These are phyloP conservation scores for Sclerotiophoma versabilis DNA, from an alignment of 2,329 filamentous ascomycete genomes.

Conservation along the genomic window DNA sequence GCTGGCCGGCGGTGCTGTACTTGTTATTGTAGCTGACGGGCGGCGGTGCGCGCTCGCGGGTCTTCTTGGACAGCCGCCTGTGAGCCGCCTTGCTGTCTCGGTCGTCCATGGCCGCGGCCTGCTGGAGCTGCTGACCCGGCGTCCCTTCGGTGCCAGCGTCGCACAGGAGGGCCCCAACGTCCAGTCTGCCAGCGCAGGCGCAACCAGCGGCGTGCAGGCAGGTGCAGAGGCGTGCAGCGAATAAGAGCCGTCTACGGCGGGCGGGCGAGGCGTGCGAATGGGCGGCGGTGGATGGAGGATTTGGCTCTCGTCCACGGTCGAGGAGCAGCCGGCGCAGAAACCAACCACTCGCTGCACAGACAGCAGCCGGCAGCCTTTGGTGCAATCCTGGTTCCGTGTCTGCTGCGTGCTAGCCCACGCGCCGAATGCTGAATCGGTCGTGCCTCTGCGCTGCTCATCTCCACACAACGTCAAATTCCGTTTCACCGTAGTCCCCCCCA, in stretches of 20 bases:
- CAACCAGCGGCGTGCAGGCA: slow-evolving; percentile 6
- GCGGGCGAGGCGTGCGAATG: not conserved
- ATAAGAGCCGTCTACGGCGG: not conserved
- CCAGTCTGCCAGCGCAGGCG: slow-evolving; percentile 4
- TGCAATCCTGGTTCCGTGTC: slow-evolving; percentile 8
- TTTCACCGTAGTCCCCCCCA: slow-evolving; percentile 10
- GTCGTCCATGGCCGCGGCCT: slow-evolving; percentile 21
- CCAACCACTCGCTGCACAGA: slow-evolving; percentile 11
- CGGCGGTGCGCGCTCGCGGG: slow-evolving; percentile 23
- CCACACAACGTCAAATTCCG: slow-evolving; percentile 14
- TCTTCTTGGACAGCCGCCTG: slow-evolving; percentile 25
- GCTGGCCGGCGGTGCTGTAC: slow-evolving; percentile 8
- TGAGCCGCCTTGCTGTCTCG: slow-evolving; percentile 22
- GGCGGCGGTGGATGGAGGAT: not conserved
- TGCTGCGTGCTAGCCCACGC: slow-evolving; percentile 9
- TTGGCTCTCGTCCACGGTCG: slow-evolving; percentile 1
- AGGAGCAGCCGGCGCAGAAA: slow-evolving; percentile 14
- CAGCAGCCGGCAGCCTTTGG: slow-evolving; percentile 1
- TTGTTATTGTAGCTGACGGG: slow-evolving; percentile 27
- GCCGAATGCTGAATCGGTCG: slow-evolving; percentile 2
- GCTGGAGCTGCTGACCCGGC: not conserved
- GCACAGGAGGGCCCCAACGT: not conserved
- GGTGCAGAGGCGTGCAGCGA: slow-evolving; percentile 2
- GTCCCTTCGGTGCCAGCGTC: slow-evolving; percentile 2
- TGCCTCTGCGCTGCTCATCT: slow-evolving; percentile 8